Conservation (phyloP, 345 rosid genomes). For the Boechera divaricarpa region DNA sequence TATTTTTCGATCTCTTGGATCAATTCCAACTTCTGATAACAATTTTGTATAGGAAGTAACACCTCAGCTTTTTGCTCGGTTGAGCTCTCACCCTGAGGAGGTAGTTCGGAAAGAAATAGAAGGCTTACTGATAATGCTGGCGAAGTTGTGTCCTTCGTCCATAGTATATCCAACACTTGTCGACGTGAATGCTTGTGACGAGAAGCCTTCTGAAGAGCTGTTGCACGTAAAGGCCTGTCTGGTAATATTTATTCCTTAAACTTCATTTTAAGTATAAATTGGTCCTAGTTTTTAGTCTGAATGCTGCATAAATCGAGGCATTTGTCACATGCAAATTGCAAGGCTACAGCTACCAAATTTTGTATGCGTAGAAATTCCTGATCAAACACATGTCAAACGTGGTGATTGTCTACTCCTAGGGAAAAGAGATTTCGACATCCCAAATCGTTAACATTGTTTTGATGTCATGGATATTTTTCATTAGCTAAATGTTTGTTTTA, state of each 20-base stretch:
- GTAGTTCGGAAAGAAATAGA: slow-evolving; percentile 82
- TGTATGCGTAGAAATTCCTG: background rate
- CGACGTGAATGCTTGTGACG: slow-evolving; percentile 76
- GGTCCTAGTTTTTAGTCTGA: slow-evolving; percentile 6
- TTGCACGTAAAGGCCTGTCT: slow-evolving; percentile 71
- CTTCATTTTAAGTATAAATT: slow-evolving; percentile 17
- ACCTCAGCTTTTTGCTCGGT: slow-evolving; percentile 88
- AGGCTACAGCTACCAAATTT: slow-evolving; percentile 20
- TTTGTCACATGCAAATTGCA: slow-evolving; percentile 5
- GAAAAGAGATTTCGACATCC: slow-evolving; percentile 6
- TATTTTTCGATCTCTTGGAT: slow-evolving; percentile 21
- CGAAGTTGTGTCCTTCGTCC: slow-evolving; percentile 87
- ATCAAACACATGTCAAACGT: slow-evolving; percentile 1
- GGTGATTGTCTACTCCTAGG: slow-evolving; percentile 9
- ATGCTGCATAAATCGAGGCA: slow-evolving; percentile 14
- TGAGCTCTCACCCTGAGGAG: slow-evolving; percentile 90
- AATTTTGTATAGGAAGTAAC: slow-evolving; percentile 67
- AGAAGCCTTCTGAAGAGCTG: slow-evolving; percentile 82
- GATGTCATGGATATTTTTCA: slow-evolving; percentile 19
- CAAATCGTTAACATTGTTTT: slow-evolving; percentile 1
- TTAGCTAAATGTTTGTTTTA: slow-evolving; percentile 5
- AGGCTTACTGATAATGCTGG: slow-evolving; percentile 77
- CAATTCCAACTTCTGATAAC: slow-evolving; percentile 20
- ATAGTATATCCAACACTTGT: slow-evolving; percentile 88
- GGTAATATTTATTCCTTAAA: slow-evolving; percentile 56